These are phyloP conservation scores for Candida dajiaensis DNA, from an alignment of 805 yeast species.

Conservation along the genomic window DNA sequence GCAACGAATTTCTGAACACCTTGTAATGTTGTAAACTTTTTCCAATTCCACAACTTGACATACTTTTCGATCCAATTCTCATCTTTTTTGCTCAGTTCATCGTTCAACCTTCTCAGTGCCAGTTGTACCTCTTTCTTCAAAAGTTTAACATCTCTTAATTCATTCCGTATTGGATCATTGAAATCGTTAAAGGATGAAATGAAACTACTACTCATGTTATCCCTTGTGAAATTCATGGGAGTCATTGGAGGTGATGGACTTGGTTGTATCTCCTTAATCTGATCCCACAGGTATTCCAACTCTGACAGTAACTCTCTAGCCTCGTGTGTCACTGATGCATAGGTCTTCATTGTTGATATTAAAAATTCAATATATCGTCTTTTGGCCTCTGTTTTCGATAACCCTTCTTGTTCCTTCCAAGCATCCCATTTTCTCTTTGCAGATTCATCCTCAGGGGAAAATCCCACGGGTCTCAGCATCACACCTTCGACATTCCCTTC, in stretches of 20 bases:
- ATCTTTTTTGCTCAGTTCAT: slow-evolving; percentile 12
- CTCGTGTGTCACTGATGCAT: slow-evolving; percentile 62
- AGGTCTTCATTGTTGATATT: slow-evolving; percentile 65
- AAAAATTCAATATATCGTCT: slow-evolving; percentile 59
- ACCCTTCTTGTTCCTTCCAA: slow-evolving; percentile 72
- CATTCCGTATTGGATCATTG: slow-evolving; percentile 7
- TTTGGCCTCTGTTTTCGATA: slow-evolving; percentile 67
- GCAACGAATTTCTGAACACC: slow-evolving; percentile 3
- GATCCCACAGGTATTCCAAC: slow-evolving; percentile 71
- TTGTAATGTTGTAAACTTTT: not conserved
- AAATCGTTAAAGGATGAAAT: not conserved
- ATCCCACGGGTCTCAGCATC: slow-evolving; percentile 61
- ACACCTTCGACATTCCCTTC: slow-evolving; percentile 72
- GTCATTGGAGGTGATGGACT: slow-evolving; percentile 14
- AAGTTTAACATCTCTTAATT: slow-evolving; percentile 15
- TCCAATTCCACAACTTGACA: slow-evolving; percentile 6
- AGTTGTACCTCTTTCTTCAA: slow-evolving; percentile 22
- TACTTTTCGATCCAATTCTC: slow-evolving; percentile 1
- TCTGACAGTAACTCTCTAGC: slow-evolving; percentile 61
- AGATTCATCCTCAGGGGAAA: slow-evolving; percentile 54
- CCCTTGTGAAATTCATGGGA: slow-evolving; percentile 5
- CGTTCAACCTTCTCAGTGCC: slow-evolving; percentile 20
- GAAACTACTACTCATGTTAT: slow-evolving; percentile 6
- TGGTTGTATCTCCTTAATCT: slow-evolving; percentile 43
- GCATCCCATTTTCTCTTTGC: slow-evolving; percentile 79